Evolutionary conservation across 257 asterid species (phyloP).

Genomic region (Striga asiatica): DNA sequence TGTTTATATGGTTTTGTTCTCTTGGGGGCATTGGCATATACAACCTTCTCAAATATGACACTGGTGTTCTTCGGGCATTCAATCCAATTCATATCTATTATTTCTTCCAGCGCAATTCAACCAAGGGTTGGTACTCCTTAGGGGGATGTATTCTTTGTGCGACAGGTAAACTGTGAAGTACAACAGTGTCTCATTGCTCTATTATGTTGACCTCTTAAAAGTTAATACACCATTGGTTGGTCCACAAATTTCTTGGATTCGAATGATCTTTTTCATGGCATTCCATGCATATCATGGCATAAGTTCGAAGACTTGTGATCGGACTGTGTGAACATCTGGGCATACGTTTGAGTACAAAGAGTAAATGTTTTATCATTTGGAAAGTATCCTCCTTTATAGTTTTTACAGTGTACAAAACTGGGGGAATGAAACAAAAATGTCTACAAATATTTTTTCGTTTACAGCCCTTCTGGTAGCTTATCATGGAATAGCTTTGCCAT

Average conservation of each 20-base stretch:
- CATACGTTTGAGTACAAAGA: background rate
- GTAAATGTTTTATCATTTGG: background rate
- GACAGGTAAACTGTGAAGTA: constrained; percentile 55
- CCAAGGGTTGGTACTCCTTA: constrained; percentile 88
- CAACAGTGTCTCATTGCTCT: no score
- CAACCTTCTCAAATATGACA: constrained; percentile 80
- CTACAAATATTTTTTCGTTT: background rate
- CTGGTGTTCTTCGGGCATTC: constrained; percentile 67
- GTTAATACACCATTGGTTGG: background rate
- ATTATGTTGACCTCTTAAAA: background rate
- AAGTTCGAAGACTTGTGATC: constrained; percentile 1
- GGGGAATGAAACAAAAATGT: background rate
- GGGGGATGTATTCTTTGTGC: constrained; percentile 96
- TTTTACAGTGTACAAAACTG: background rate
- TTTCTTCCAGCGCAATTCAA: constrained; percentile 68
- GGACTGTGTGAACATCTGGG: background rate
- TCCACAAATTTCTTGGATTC: background rate
- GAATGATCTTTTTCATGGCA: background rate
- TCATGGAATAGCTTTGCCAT: background rate
- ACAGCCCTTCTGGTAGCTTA: constrained; percentile 7
- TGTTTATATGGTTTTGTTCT: constrained; percentile 94
- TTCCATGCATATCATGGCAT: background rate
- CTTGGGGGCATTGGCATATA: constrained; percentile 89
- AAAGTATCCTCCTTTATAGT: background rate
- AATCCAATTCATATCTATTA: constrained; percentile 83